Percentiles rank a stretch among this genome's conserved stretches.
These are phyloP conservation scores for Neocatenulostroma microsporum DNA, from an alignment of 2,329 filamentous ascomycete species.

Conservation along the genomic window DNA sequence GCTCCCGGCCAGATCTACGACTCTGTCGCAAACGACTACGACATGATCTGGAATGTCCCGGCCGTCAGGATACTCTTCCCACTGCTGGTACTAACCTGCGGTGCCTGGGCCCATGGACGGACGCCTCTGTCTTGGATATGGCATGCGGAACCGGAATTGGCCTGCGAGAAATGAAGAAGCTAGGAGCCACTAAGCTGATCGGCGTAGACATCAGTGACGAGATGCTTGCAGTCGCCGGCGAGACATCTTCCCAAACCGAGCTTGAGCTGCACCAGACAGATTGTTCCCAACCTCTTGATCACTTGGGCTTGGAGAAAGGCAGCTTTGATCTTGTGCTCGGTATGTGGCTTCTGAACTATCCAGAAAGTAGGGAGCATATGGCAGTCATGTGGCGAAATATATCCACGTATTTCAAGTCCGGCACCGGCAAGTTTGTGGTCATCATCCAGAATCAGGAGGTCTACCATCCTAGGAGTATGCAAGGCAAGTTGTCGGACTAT, in stretches of 20 bases:
- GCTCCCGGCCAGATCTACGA: conserved; percentile 8
- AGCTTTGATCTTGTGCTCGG: conserved; percentile 6
- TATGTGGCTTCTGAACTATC: conserved; percentile 10
- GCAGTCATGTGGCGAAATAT: conserved; percentile 8
- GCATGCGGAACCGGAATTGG: conserved; percentile 5
- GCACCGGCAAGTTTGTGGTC: conserved; percentile 4
- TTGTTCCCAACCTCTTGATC: conserved; percentile 5
- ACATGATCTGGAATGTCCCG: conserved; percentile 5
- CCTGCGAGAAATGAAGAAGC: conserved; percentile 1
- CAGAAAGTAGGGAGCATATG: conserved; percentile 3
- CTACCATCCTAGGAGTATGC: conserved; percentile 5
- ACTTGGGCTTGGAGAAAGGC: conserved; percentile 5
- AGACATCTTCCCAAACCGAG: neutral
- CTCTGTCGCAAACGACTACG: conserved; percentile 3
- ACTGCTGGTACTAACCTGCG: conserved; percentile 2
- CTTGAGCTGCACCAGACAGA: conserved; percentile 8
- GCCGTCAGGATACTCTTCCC: conserved; percentile 5
- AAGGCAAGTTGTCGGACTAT: conserved; percentile 5
- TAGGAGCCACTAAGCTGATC: neutral
- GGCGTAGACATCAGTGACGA: conserved; percentile 6
- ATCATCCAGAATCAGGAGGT: conserved; percentile 7
- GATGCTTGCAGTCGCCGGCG: conserved; percentile 2
- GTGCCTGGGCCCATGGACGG: neutral
- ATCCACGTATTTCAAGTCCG: conserved; percentile 1
- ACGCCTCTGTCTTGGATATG: conserved; percentile 1